Percentiles rank a stretch among this genome's conserved stretches.
phyloP scores from a whole-genome alignment of 495 filamentous ascomycete species.

The Rhypophila decipiens region DNA sequence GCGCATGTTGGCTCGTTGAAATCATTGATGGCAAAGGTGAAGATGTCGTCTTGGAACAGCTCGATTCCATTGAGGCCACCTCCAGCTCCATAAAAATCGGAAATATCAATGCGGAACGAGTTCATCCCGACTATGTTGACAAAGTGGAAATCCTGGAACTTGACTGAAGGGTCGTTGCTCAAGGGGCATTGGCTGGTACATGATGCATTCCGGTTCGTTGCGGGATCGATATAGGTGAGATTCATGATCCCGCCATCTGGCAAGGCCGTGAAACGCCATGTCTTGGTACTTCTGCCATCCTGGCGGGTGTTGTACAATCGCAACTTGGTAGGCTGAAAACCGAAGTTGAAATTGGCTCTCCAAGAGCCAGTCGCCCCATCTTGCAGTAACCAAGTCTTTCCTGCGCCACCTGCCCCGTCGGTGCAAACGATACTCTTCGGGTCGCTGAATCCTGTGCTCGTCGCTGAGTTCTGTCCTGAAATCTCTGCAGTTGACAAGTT shows the following conservation, averaged over 20 bases:
- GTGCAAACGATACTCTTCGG: conserved; percentile 82
- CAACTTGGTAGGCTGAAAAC: conserved; percentile 76
- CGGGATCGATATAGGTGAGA: conserved; percentile 78
- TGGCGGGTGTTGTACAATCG: conserved; percentile 85
- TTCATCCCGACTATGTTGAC: conserved; percentile 85
- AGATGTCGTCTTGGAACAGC: conserved; percentile 83
- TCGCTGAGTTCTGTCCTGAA: conserved; percentile 54
- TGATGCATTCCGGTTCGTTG: conserved; percentile 52
- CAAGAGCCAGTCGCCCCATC: conserved; percentile 79
- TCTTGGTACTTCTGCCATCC: conserved; percentile 78
- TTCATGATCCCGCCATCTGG: conserved; percentile 94
- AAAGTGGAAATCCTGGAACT: conserved; percentile 85
- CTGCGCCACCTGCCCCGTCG: conserved; percentile 53
- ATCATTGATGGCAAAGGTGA: conserved; percentile 71
- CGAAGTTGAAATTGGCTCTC: conserved; percentile 75
- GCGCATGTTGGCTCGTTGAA: conserved; percentile 88
- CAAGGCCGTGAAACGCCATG: conserved; percentile 73
- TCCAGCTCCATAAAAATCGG: conserved; percentile 76
- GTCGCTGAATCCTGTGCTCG: conserved; percentile 61
- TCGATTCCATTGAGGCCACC: conserved; percentile 85
- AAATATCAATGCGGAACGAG: conserved; percentile 78
- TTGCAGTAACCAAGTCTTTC: conserved; percentile 75
- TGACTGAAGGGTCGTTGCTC: conserved; percentile 53
- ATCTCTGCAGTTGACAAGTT: conserved; percentile 76
- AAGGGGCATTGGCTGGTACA: conserved; percentile 81